A percentile compares a stretch with the other conserved stretches of the same genome.
Evolutionary conservation across 2,329 filamentous ascomycete species (phyloP).

Genomic region (Stagonosporopsis chrysanthemi): DNA sequence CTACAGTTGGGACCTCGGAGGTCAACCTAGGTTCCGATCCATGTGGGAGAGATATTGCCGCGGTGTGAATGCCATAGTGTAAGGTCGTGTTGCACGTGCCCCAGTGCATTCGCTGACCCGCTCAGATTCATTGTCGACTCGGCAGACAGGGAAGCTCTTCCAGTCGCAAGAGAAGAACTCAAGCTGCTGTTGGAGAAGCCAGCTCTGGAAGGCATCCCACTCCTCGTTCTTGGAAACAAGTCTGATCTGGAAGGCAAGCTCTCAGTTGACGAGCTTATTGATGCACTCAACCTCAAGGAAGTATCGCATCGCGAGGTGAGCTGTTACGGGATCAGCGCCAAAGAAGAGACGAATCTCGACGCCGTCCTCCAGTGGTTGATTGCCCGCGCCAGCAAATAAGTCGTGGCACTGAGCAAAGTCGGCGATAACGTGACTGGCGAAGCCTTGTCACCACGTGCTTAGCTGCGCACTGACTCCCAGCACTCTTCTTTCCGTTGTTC

Average conservation of each 20-base stretch:
- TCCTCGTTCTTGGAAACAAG: slow-evolving; percentile 96
- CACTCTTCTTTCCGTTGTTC: slow-evolving; percentile 34
- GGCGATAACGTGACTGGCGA: slow-evolving; percentile 36
- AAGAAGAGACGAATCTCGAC: slow-evolving; percentile 98
- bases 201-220: slow-evolving; percentile 84
- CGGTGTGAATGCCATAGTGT: slow-evolving; percentile 95
- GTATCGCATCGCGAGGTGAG: slow-evolving; percentile 94
- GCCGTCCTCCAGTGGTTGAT: slow-evolving; percentile 97
- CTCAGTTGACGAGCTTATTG: slow-evolving; percentile 94
- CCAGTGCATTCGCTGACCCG: slow-evolving; percentile 35
- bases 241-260: slow-evolving; percentile 91
- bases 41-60: slow-evolving; percentile 99
- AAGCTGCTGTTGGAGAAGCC: slow-evolving; percentile 87
- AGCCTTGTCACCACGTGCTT: slow-evolving; percentile 31
- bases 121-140: slow-evolving; percentile 92
- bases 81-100: slow-evolving; percentile 45
- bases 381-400: slow-evolving; percentile 71
- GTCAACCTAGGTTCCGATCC: slow-evolving; percentile 92
- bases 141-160: slow-evolving; percentile 80
- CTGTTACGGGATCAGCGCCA: slow-evolving; percentile 98
- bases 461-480: slow-evolving; percentile 28
- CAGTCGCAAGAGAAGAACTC: slow-evolving; percentile 88
- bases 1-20: slow-evolving; percentile 89
- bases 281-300: slow-evolving; percentile 85
- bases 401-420: slow-evolving; percentile 18